A percentile compares a stretch with the other conserved stretches of the same genome.
These are phyloP conservation scores for Neofusicoccum umdonicola DNA, from an alignment of 2,329 filamentous ascomycete species.

Conservation along the genomic window DNA sequence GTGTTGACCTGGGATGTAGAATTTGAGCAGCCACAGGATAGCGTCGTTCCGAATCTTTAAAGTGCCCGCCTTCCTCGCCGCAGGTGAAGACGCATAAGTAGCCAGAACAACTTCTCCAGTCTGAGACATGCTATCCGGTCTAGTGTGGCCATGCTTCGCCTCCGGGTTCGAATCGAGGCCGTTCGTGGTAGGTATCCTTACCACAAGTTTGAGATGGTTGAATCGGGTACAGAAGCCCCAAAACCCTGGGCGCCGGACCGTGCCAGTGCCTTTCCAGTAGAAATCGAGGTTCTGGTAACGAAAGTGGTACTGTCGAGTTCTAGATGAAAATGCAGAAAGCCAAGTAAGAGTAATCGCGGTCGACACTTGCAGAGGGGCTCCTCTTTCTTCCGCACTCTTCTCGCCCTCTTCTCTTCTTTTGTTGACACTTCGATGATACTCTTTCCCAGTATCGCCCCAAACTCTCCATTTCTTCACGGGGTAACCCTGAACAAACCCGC, in stretches of 20 bases:
- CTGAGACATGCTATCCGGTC: not conserved
- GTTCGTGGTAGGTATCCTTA: slow-evolving; percentile 19
- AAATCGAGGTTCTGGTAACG: slow-evolving; percentile 29
- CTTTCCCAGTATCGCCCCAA: slow-evolving; percentile 33
- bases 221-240: slow-evolving; percentile 27
- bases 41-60: slow-evolving; percentile 29
- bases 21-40: slow-evolving; percentile 22
- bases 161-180: not conserved
- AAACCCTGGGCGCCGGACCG: slow-evolving; percentile 24
- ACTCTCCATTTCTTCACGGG: slow-evolving; percentile 30
- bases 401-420: slow-evolving; percentile 20
- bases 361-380: slow-evolving; percentile 20
- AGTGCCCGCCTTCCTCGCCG: slow-evolving; percentile 27
- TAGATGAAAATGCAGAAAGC: slow-evolving; percentile 26
- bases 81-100: slow-evolving; percentile 29
- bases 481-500: slow-evolving; percentile 26
- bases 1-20: not conserved
- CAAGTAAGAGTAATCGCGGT: slow-evolving; percentile 29
- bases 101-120: slow-evolving; percentile 27
- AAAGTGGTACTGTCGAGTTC: slow-evolving; percentile 32
- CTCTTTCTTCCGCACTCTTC: not conserved
- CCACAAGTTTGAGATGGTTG: slow-evolving; percentile 34
- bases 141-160: not conserved
- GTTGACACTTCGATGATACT: slow-evolving; percentile 26
- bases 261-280: slow-evolving; percentile 35